A percentile compares a stretch with the other conserved stretches of the same genome.
phyloP scores from a whole-genome alignment of 352 stramenopile genomes.

The Phytophthora citrophthora region DNA sequence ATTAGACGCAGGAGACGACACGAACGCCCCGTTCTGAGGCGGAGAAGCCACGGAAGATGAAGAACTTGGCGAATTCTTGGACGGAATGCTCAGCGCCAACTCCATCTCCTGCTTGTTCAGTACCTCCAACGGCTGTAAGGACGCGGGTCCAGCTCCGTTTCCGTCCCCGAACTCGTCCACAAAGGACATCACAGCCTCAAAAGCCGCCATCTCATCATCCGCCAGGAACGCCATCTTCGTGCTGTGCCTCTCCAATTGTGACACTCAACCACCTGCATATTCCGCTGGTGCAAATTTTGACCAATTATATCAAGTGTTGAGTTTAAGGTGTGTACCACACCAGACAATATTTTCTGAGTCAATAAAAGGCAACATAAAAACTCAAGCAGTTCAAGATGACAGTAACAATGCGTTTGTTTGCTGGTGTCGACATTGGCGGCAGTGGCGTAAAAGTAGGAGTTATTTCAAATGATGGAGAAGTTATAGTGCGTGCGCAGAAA shows the following conservation, averaged over 20 bases:
- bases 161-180: constrained; percentile 36
- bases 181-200: constrained; percentile 40
- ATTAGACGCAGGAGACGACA: constrained; percentile 28
- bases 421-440: constrained; percentile 80
- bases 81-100: constrained; percentile 21
- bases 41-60: constrained; percentile 20
- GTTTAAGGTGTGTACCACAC: no score
- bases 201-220: constrained; percentile 43
- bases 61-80: constrained; percentile 18
- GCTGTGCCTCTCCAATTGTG: constrained; percentile 16
- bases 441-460: constrained; percentile 78
- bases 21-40: constrained; percentile 1
- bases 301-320: neutral
- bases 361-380: no score
- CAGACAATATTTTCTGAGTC: no score
- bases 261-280: constrained; percentile 1
- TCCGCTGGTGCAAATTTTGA: constrained; percentile 11
- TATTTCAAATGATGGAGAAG: constrained; percentile 50
- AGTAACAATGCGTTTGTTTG: no score
- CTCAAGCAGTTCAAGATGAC: no score
- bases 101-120: constrained; percentile 38
- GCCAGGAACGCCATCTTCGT: constrained; percentile 31
- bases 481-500: constrained; percentile 54
- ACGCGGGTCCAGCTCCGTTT: neutral
- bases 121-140: constrained; percentile 3